Conservation (phyloP, 352 stramenopile genomes). For the Phytophthora fragariae region DNA sequence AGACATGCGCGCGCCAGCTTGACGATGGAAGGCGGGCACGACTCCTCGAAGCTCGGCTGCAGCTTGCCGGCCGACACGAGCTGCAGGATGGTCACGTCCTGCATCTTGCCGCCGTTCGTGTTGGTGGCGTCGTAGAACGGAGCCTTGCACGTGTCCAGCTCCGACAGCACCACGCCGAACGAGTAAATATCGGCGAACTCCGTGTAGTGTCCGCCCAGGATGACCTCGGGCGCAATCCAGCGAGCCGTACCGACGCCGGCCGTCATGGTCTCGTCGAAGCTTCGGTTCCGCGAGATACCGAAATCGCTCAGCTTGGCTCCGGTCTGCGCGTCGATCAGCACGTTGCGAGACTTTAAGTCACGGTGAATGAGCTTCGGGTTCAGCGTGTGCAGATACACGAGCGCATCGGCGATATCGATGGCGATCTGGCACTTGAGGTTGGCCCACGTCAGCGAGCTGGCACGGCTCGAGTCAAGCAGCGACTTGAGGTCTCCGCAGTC, state of each 20-base stretch:
- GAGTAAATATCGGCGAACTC: conserved; percentile 68
- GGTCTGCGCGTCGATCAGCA: conserved; percentile 65
- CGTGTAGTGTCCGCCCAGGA: conserved; percentile 59
- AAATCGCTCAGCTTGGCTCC: conserved; percentile 79
- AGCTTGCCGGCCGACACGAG: conserved; percentile 75
- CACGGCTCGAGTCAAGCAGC: conserved; percentile 49
- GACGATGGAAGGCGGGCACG: conserved; percentile 63
- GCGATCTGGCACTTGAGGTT: conserved; percentile 77
- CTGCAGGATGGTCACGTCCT: conserved; percentile 69
- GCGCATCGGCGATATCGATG: conserved; percentile 69
- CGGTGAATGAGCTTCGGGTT: conserved; percentile 74
- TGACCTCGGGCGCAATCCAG: conserved; percentile 67
- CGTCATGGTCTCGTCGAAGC: conserved; percentile 70
- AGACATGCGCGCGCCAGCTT: conserved; percentile 68
- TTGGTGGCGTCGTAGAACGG: conserved; percentile 71
- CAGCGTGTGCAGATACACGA: conserved; percentile 78
- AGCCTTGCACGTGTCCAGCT: conserved; percentile 72
- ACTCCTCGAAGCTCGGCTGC: conserved; percentile 63
- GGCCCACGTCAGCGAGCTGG: conserved; percentile 56
- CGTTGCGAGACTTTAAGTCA: conserved; percentile 76
- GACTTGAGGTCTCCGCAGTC: conserved; percentile 69
- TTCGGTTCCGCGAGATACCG: conserved; percentile 67
- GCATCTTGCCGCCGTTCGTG: conserved; percentile 68
- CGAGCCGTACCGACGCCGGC: conserved; percentile 59
- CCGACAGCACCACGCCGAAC: conserved; percentile 63